Evolutionary conservation across 2,329 filamentous ascomycete genomes (phyloP), one percentile per base, ranked within the genome.

Genomic region (Eutypa lata): DNA sequence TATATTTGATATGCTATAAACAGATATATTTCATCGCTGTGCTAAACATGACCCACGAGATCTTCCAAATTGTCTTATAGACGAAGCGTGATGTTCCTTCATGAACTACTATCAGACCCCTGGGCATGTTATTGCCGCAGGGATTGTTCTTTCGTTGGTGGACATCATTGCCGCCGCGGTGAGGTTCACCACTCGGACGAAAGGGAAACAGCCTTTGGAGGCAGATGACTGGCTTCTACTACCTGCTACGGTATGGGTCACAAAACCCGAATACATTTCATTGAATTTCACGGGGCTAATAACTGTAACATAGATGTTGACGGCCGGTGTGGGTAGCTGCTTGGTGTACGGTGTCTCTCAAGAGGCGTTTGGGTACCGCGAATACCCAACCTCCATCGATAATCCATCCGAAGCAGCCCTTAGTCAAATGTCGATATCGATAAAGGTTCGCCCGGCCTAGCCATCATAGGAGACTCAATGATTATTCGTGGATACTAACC

Each of bases 141-240:
- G 47, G 3, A 31, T 54, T n/a, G 43, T 44, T 3, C n/a, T 56
- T 8, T 50, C 54, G 4, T 13, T 56, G 13, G 16, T 54, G 11
- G 52, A 54, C 33, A 52, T 52, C 35, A 21, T 50, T 2, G 45
- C 54, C 4, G 50, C 54, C 21, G 33, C 31, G 14, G 31, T 35
- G 31, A 35, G 31, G 14, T 35, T 57, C 21, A 33, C 55, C 53
- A 55, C 49, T 19, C 50, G 51, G 21, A 38, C 28, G 31, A 47
- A 19, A 19, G 46, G 48, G 35, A 35, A 22, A 11, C 48, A 51
- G 18, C 18, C n/a, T 38, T 50, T 53, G 18, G 53, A 58, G 35
- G 46, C 53, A 18, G 58, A 60, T 18, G 58, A 60, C 48, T 60
- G 56, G 58, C 50, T 60, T 19, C 7, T 58, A 16, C 14, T 60